A percentile compares a stretch with the other conserved stretches of the same genome.
phyloP scores from a whole-genome alignment of 495 filamentous ascomycete species.

The Apodospora peruviana region DNA sequence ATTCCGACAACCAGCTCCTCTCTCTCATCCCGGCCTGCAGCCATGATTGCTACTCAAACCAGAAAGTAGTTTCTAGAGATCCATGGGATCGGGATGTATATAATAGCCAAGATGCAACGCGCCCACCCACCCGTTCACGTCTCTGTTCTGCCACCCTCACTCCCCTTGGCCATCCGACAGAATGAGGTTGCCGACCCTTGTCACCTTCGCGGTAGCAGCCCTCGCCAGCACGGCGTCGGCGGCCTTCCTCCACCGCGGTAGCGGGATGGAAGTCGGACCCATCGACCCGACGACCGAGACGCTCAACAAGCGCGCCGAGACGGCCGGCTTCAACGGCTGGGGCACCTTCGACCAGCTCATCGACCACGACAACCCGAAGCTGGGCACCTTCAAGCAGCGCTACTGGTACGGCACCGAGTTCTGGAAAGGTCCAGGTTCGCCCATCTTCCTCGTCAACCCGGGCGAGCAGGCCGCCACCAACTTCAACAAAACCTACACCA shows the following conservation, averaged over 20 bases:
- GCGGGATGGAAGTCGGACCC: neutral
- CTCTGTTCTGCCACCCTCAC: neutral
- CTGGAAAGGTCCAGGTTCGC: conserved; percentile 27
- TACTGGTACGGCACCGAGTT: conserved; percentile 27
- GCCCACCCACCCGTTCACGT: no score
- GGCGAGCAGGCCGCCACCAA: conserved; percentile 49
- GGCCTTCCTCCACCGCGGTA: neutral
- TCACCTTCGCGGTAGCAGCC: conserved; percentile 11
- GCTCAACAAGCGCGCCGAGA: conserved; percentile 18
- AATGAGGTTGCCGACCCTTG: conserved; percentile 1
- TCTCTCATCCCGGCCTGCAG: no score
- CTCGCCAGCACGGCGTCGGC: conserved; percentile 6
- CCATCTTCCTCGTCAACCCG: conserved; percentile 48
- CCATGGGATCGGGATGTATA: no score
- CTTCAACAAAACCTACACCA: conserved; percentile 41
- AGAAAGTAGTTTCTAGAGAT: no score
- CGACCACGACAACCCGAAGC: conserved; percentile 24
- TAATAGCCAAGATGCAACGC: no score
- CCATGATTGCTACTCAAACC: no score
- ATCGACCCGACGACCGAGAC: conserved; percentile 11
- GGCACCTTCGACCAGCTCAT: conserved; percentile 30
- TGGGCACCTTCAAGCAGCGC: conserved; percentile 29
- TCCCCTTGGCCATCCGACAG: neutral
- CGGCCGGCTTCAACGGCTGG: conserved; percentile 19
- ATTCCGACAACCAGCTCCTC: no score